Base-by-base conservation (phyloP, 805 yeast species). In the Wickerhamiella nectarea region DNA sequence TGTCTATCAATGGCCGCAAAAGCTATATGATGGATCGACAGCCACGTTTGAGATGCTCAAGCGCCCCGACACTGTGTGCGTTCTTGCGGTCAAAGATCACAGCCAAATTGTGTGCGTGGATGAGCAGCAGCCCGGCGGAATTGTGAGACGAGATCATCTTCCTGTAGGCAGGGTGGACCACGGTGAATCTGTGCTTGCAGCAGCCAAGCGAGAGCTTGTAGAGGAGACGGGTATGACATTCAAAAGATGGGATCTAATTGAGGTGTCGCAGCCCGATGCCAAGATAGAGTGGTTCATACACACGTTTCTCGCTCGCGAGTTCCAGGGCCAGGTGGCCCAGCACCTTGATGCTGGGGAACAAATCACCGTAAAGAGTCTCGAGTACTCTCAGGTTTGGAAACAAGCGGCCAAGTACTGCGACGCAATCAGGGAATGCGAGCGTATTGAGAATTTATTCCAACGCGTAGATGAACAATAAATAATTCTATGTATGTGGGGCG, bases 1-100 rank as follows among this genome's bases (percentile, higher is more conserved):
- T 8, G 43, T 40, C 12, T 40, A 19, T 14, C 43, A 40, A 14
- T 40, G 43, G 43, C 43, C 43, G 26, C 43, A 40, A n/a, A 40
- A 34, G 17, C 43, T 34, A 8, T 40, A 21, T 34, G 43, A 40
- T 25, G 43, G 43, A 11, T 14, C 34, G 7, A 34, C 38, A 3
- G 43, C 43, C 12, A 40, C 43, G 1, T 40, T 40, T 17, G 43
- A 40, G 38, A 40, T 40, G 43, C 43, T 40, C 34, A 22, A 26
- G 21, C 37, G 43, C 18, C 43, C 43, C 11, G 43, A 40, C 18
- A 40, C 43, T 17, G 43, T 40, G 4, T 40, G 43, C 25, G 38
- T 40, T 17, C 17, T 40, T 4, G 43, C 43, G 7, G 18, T 34
- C 3, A 28, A 22, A 18, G 43, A 40, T n/a, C n/a, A n/a, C 11